These are phyloP conservation scores for Bretziella fagacearum DNA, from an alignment of 2,329 filamentous ascomycete genomes.

Conservation along the genomic window DNA sequence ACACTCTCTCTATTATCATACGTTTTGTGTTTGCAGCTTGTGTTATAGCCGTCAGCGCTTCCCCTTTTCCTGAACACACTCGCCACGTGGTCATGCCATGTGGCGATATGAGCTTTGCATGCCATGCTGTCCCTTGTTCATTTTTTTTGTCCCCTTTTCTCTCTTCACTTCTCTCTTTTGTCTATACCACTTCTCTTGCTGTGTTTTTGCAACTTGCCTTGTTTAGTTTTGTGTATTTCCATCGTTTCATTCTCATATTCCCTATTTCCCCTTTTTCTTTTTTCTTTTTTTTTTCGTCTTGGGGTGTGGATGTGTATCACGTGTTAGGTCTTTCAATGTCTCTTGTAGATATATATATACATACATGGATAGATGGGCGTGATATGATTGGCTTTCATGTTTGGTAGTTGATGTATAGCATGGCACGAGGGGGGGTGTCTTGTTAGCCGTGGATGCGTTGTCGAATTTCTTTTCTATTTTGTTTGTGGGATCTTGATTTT, in stretches of 20 bases:
- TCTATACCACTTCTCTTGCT: slow-evolving; percentile 12
- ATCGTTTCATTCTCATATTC: background rate
- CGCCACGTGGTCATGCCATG: slow-evolving; percentile 1
- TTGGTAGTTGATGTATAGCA: background rate
- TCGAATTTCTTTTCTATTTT: slow-evolving; percentile 5
- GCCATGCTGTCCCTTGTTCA: slow-evolving; percentile 13
- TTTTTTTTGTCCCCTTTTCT: slow-evolving; percentile 7
- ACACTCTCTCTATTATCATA: no score
- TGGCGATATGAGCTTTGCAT: slow-evolving; percentile 15
- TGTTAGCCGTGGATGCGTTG: background rate
- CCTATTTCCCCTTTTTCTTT: slow-evolving; percentile 2
- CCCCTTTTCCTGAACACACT: background rate
- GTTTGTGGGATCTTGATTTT: slow-evolving; percentile 1
- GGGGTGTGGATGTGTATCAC: no score
- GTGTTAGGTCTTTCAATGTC: no score
- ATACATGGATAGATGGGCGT: no score
- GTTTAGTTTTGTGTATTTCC: slow-evolving; percentile 2
- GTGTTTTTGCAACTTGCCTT: slow-evolving; percentile 5
- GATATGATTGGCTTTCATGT: background rate
- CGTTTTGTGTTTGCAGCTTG: background rate
- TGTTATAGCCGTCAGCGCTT: background rate
- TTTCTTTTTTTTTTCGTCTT: background rate
- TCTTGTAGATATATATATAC: no score
- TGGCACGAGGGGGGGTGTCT: background rate
- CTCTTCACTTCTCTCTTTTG: slow-evolving; percentile 12